Conservation (phyloP, 148 eudicot genomes). For the Rhododendron vialii region DNA sequence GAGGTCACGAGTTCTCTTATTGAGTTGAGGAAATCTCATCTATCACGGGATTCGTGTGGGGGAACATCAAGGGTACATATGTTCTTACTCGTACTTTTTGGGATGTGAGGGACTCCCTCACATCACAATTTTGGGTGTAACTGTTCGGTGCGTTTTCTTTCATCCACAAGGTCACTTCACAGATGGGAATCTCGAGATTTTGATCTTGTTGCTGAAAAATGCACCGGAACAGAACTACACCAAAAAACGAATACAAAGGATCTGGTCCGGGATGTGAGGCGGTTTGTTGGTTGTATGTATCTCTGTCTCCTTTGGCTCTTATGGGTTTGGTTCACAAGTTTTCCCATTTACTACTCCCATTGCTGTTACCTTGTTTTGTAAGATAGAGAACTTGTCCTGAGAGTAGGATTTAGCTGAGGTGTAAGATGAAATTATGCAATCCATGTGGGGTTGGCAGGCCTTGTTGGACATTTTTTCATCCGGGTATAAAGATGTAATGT, state of each 20-base stretch:
- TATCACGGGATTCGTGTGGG: not conserved
- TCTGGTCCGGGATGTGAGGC: not conserved
- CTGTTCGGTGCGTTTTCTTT: not conserved
- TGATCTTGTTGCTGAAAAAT: not conserved
- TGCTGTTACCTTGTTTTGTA: conserved; percentile 25
- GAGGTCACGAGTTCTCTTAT: conserved; percentile 96
- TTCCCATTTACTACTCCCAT: not conserved
- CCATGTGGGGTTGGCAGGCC: not conserved
- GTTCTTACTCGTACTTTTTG: not conserved
- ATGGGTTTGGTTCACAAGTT: not conserved
- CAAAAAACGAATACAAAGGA: not conserved
- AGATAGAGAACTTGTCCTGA: conserved; percentile 16
- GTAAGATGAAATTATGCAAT: conserved; percentile 8
- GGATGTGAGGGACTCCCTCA: not conserved
- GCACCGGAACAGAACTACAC: not conserved
- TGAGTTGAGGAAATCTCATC: conserved; percentile 15
- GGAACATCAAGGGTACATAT: not conserved
- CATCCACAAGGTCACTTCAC: not conserved
- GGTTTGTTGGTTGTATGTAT: conserved; percentile 5
- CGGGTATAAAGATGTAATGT: conserved; percentile 7
- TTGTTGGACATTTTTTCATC: conserved; percentile 10
- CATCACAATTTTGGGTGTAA: not conserved
- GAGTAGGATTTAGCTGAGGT: conserved; percentile 12
- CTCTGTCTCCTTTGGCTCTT: not conserved
- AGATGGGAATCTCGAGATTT: not conserved